A percentile compares a stretch with the other conserved stretches of the same genome.
Conservation (phyloP, 352 stramenopile genomes). For the Aphanomyces stellatus region DNA sequence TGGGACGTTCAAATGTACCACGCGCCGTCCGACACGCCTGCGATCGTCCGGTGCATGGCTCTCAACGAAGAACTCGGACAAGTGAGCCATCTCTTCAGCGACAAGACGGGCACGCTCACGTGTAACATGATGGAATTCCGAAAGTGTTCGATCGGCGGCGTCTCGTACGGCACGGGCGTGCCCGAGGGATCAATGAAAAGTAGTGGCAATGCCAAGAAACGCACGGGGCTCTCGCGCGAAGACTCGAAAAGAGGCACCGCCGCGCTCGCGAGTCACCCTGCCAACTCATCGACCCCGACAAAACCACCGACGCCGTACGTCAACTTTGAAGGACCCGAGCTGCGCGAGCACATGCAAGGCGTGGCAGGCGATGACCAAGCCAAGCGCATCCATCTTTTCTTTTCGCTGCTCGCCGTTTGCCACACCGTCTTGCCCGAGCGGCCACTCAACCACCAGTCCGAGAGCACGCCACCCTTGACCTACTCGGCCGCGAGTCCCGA, state of each 20-base stretch:
- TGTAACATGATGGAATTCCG: slow-evolving; percentile 98
- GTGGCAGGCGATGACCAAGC: slow-evolving; percentile 39
- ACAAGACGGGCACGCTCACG: slow-evolving; percentile 99
- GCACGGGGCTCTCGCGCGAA: slow-evolving; percentile 88
- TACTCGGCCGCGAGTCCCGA: slow-evolving; percentile 53
- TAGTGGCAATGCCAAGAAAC: too few relatives aligned
- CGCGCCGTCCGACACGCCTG: slow-evolving; percentile 74
- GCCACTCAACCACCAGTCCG: slow-evolving; percentile 31
- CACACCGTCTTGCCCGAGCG: slow-evolving; percentile 56
- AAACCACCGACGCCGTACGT: neutral
- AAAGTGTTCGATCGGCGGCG: slow-evolving; percentile 86
- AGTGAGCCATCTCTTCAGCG: slow-evolving; percentile 98
- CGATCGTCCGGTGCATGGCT: slow-evolving; percentile 88
- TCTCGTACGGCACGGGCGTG: slow-evolving; percentile 78
- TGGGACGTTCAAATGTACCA: slow-evolving; percentile 93
- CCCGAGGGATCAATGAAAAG: slow-evolving; percentile 90
- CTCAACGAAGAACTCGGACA: slow-evolving; percentile 94
- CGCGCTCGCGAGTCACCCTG: neutral
- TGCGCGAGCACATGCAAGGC: slow-evolving; percentile 58
- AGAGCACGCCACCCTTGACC: neutral
- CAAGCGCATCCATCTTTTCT: slow-evolving; percentile 49
- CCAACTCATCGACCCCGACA: neutral
- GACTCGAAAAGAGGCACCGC: slow-evolving; percentile 21
- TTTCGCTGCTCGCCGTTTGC: slow-evolving; percentile 46
- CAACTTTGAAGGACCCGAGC: slow-evolving; percentile 63